Conservation (phyloP, 31 red algal species). For the Bonnemaisonia californica region DNA sequence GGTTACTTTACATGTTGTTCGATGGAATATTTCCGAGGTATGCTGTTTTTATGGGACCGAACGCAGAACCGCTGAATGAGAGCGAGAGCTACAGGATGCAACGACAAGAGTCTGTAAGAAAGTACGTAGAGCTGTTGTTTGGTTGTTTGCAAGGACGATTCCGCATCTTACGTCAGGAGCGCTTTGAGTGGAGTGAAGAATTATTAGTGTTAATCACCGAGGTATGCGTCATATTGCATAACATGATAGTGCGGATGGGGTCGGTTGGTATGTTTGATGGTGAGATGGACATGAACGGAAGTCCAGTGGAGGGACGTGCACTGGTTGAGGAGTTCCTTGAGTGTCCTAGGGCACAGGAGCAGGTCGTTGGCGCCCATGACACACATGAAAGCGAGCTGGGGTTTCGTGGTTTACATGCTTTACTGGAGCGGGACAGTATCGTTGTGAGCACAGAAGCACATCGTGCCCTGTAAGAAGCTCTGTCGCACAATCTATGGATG, state of each 20-base stretch:
- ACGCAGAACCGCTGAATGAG: too few species aligned
- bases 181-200: too few species aligned
- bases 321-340: conserved; percentile 21
- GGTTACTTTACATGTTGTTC: too few species aligned
- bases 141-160: too few species aligned
- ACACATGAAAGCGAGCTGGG: background rate
- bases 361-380: background rate
- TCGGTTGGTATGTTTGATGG: conserved; percentile 11
- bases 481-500: conserved; percentile 24
- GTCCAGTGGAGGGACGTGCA: conserved; percentile 14
- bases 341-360: conserved; percentile 6
- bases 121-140: too few species aligned
- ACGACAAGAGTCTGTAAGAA: too few species aligned
- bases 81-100: too few species aligned
- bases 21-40: too few species aligned
- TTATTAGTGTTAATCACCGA: too few species aligned
- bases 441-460: conserved; percentile 29
- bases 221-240: conserved; percentile 16
- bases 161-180: too few species aligned
- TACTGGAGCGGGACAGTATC: conserved; percentile 12
- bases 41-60: too few species aligned
- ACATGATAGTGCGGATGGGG: conserved; percentile 14
- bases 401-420: conserved; percentile 17
- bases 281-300: conserved; percentile 16
- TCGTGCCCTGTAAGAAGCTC: conserved; percentile 26